These are phyloP conservation scores for Fraxinus sp. DNA, from an alignment of 305 asterid species.

Conservation along the genomic window DNA sequence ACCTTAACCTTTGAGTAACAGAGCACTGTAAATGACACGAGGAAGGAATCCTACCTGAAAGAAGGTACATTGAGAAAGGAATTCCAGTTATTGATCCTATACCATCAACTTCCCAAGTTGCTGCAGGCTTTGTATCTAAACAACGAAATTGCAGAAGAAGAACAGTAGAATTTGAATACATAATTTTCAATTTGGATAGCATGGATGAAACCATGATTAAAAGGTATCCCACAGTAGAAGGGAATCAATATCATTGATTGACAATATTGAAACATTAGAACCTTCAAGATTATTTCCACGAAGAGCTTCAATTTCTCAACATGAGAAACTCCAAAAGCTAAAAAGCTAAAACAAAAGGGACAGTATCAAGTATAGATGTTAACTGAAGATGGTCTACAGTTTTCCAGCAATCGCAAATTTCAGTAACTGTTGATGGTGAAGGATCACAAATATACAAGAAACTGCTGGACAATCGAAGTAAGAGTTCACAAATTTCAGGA, in stretches of 20 bases:
- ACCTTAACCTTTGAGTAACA: not conserved
- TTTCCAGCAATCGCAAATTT: not conserved
- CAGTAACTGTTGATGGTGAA: not conserved
- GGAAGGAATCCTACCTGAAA: slow-evolving; percentile 53
- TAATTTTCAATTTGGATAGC: slow-evolving; percentile 2
- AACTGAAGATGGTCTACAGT: not conserved
- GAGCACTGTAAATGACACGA: slow-evolving; percentile 10
- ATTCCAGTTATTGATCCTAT: slow-evolving; percentile 64
- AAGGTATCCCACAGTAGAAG: not conserved
- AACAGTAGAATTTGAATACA: slow-evolving; percentile 9
- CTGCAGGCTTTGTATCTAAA: slow-evolving; percentile 61
- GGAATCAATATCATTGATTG: not conserved
- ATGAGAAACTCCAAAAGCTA: not conserved
- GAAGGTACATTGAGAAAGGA: slow-evolving; percentile 85
- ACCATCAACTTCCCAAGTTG: slow-evolving; percentile 91
- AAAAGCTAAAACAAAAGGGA: not conserved
- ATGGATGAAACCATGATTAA: not conserved
- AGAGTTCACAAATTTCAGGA: not conserved
- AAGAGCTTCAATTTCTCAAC: not conserved
- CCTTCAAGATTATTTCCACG: not conserved
- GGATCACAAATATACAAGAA: not conserved
- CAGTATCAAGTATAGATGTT: not conserved
- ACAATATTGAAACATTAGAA: not conserved
- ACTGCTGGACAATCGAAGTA: not conserved
- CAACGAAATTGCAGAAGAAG: slow-evolving; percentile 21